Evolutionary conservation across 2,329 filamentous ascomycete genomes (phyloP), one percentile per base, ranked within the genome.

Genomic region (Penicillium brasilianum): DNA sequence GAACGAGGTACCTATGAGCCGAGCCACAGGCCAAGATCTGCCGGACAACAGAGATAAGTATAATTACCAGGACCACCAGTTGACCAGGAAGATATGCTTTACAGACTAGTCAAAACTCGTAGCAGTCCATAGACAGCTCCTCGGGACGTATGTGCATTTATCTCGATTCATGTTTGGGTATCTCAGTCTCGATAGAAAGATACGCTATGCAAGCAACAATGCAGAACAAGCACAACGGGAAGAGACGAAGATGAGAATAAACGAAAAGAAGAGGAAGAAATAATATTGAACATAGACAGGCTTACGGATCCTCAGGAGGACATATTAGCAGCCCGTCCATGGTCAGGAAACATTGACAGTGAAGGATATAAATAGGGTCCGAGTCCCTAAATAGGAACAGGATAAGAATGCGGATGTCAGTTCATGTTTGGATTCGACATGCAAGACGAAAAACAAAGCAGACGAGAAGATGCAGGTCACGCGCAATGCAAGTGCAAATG

Each of bases 401-500:
- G 18, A 28, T 10, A 4, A 14, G 14, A 9, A 13, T n/a, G 18
- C 6, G 18, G 16, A 25, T n/a, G 28, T 48, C 28, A n/a, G 25
- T 48, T 28, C 13, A 46, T 25, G 25, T 30, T 25, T 34, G 46
- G 28, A 50, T 20, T 18, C 10, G 30, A 34, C 18, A 49, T 34
- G 28, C 46, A 50, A 34, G 30, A 50, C n/a, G 48, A 50, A 50
- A 34, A n/a, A 50, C 28, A 50, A 50, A 28, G 22, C 44, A 30
- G 9, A 10, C 30, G 16, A 10, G 9, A 32, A 50, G 28, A 50
- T 32, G 30, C n/a, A 50, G 48, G 48, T 28, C 48, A 34, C 13
- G 4, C 30, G 30, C 59, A 61, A 65, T 60, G 58, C 58, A 63
- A 63, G 46, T 59, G 55, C 55, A 61, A 48, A 30, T 48, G 44